phyloP scores from a whole-genome alignment of 371 early-diverging fungal species.

The Caulochytrium protostelioides region DNA sequence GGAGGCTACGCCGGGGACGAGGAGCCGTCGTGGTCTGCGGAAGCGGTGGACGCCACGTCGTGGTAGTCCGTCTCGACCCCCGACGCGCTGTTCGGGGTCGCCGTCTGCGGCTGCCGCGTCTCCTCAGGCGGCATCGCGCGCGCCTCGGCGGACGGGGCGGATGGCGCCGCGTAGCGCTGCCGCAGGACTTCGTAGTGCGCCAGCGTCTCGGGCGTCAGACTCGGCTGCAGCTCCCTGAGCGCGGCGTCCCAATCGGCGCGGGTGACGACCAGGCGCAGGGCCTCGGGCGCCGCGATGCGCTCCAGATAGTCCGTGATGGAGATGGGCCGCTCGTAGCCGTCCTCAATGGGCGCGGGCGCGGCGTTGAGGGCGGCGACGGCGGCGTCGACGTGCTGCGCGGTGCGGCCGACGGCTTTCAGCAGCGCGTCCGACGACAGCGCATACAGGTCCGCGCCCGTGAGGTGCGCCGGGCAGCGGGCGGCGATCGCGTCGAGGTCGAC shows the following conservation, averaged over 20 bases:
- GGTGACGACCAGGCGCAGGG: slow-evolving; percentile 45
- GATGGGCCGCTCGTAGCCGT: slow-evolving; percentile 17
- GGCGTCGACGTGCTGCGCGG: slow-evolving; percentile 52
- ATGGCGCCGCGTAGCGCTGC: too few species aligned
- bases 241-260: slow-evolving; percentile 50
- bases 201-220: slow-evolving; percentile 58
- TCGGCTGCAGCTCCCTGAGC: slow-evolving; percentile 50
- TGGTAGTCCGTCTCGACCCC: too few species aligned
- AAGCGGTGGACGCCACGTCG: too few species aligned
- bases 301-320: slow-evolving; percentile 68
- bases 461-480: slow-evolving; percentile 63
- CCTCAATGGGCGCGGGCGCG: not conserved
- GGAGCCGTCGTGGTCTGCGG: too few species aligned
- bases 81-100: too few species aligned
- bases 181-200: slow-evolving; percentile 56
- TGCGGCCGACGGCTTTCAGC: slow-evolving; percentile 81
- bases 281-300: slow-evolving; percentile 39
- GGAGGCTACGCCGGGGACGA: too few species aligned
- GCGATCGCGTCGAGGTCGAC: slow-evolving; percentile 52
- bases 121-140: too few species aligned
- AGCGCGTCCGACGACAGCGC: slow-evolving; percentile 92
- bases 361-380: slow-evolving; percentile 5
- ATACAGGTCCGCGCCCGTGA: slow-evolving; percentile 94
- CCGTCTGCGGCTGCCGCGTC: too few species aligned
- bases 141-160: too few species aligned